Evolutionary conservation across 225 moss, liverwort and hornwort genomes (phyloP).

Genomic region (Pseudoscleropodium purum): DNA sequence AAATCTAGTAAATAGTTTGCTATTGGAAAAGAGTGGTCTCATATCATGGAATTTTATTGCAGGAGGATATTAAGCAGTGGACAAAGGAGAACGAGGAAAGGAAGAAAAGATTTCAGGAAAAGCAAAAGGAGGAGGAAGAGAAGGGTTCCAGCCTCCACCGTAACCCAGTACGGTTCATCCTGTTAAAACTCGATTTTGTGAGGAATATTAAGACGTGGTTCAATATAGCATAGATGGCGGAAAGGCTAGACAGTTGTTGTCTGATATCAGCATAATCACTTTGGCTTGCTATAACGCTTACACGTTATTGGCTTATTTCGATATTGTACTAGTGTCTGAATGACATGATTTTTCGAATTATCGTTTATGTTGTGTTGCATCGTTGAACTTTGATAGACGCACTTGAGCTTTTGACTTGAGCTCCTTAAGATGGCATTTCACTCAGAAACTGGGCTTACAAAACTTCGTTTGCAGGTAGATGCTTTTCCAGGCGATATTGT

Average conservation of each 20-base stretch:
- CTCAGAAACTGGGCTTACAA: not conserved
- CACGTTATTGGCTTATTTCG: not conserved
- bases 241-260: not conserved
- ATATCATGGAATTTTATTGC: not conserved
- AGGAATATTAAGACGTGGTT: not conserved
- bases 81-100: constrained; percentile 67
- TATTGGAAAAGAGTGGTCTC: not conserved
- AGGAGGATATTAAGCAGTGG: constrained; percentile 70
- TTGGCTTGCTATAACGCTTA: not conserved
- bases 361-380: not conserved
- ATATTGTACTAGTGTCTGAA: not conserved
- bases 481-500: constrained; percentile 94
- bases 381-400: not conserved
- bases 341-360: not conserved
- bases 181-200: not conserved
- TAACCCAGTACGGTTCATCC: constrained; percentile 50
- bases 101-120: constrained; percentile 73
- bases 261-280: not conserved
- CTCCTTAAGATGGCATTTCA: not conserved
- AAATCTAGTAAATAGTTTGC: not conserved
- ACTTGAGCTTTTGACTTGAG: not conserved
- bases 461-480: constrained; percentile 56
- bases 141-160: constrained; percentile 53
- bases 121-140: constrained; percentile 60
- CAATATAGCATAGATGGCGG: not conserved